Conservation (phyloP, 805 yeast genomes). For the Metschnikowia gelsemii region DNA sequence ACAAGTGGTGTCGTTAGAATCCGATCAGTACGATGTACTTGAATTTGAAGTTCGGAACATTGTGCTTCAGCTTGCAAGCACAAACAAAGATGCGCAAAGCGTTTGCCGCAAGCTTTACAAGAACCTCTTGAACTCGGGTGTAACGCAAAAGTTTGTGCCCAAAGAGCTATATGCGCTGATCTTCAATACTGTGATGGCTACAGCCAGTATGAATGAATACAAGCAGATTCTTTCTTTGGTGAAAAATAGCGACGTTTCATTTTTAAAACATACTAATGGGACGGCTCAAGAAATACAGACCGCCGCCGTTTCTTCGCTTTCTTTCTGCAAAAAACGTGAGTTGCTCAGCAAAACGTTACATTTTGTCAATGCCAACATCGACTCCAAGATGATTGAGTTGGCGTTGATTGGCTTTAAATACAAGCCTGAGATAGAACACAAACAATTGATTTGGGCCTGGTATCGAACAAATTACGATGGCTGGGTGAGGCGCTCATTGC, state of each 20-base stretch:
- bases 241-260: slow-evolving; percentile 49
- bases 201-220: slow-evolving; percentile 50
- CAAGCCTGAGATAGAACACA: slow-evolving; percentile 30
- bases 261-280: slow-evolving; percentile 37
- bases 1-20: slow-evolving; percentile 10
- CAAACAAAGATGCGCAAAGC: slow-evolving; percentile 26
- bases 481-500: slow-evolving; percentile 50
- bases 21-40: slow-evolving; percentile 20
- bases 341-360: slow-evolving; percentile 55
- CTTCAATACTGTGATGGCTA: slow-evolving; percentile 42
- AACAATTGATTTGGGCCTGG: slow-evolving; percentile 54
- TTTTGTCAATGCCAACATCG: slow-evolving; percentile 56
- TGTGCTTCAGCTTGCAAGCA: slow-evolving; percentile 41
- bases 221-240: slow-evolving; percentile 56
- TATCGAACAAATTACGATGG: slow-evolving; percentile 49
- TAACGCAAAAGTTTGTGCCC: slow-evolving; percentile 49
- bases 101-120: slow-evolving; percentile 47
- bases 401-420: slow-evolving; percentile 55
- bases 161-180: slow-evolving; percentile 47
- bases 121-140: slow-evolving; percentile 47
- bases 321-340: slow-evolving; percentile 46
- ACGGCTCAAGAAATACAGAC: slow-evolving; percentile 47
- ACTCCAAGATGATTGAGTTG: slow-evolving; percentile 52
- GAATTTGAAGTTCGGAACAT: slow-evolving; percentile 48
- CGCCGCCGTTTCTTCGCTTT: slow-evolving; percentile 54